Evolutionary conservation across 352 stramenopile genomes (phyloP), one percentile per base, ranked within the genome.

Genomic region (Globisporangium heterothallicum): DNA sequence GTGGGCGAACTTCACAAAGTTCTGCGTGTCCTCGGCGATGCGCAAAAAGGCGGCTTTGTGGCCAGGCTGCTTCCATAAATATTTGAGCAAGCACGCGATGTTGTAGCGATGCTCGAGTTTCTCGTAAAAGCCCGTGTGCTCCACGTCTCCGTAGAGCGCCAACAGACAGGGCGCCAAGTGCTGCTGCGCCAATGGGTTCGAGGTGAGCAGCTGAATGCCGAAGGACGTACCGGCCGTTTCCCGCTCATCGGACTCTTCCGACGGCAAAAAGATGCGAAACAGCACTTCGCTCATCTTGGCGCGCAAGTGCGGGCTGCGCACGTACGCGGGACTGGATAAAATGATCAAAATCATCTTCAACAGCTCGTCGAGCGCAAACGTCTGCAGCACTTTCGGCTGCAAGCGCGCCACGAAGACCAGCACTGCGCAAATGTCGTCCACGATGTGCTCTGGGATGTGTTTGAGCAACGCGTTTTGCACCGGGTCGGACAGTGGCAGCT

Each of bases 1-100:
- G 61, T 99, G 98, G 7, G 97, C 94, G 76, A 99, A 99, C 59
- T 96, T 98, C 53, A 98, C 90, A 59, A 99, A 99, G 35, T 74
- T 92, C 13, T 86, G 70, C 56, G 88, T 79, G 59, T 98, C 91
- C 56, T 91, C 72, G 4, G 94, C 89, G 58, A 99, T 98, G 24
- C 74, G 62, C 38, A 91, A 71, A 63, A 99, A 99, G 6, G 96
- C 94, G 9, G 85, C 59, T 56, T 97, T 96, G 72, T 99, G 96
- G 22, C 92, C 91, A 14, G 84, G 73, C 30, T 92, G 84, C 55
- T 96, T 95, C 96, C 95, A 99, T 22, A 99, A 69, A 66, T 96
- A 98, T 59, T 98, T 98, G 18, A 99, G 74, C 24, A 99, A 64
- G 25, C 88, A 96, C 16, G 90, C 88, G 60, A 99, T 99, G 55